A percentile compares a stretch with the other conserved stretches of the same genome.
Evolutionary conservation across 768 basidiomycete species (phyloP).

Genomic region (Nidularia pulvinata): DNA sequence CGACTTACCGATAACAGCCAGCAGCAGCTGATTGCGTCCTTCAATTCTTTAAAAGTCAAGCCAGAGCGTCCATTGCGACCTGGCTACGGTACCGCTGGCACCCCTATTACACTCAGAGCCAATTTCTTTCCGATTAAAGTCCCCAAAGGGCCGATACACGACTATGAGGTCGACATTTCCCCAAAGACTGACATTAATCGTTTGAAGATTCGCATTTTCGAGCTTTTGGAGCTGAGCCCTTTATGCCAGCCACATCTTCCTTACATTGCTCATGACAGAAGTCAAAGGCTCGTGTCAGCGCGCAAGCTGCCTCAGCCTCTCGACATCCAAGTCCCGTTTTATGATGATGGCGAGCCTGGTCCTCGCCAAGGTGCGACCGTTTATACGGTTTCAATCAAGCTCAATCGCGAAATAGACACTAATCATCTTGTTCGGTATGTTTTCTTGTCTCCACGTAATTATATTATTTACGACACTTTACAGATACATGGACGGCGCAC

Average conservation of each 20-base stretch:
- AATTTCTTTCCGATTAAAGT: conserved; percentile 62
- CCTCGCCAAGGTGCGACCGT: conserved; percentile 32
- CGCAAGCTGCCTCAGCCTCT: conserved; percentile 43
- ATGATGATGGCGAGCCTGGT: conserved; percentile 35
- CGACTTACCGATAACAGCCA: conserved; percentile 30
- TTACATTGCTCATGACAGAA: conserved; percentile 54
- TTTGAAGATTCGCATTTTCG: conserved; percentile 49
- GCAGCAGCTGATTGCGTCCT: conserved; percentile 33
- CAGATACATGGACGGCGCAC: conserved; percentile 53
- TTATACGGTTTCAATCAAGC: conserved; percentile 40
- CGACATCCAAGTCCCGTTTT: conserved; percentile 34
- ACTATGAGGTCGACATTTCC: conserved; percentile 53
- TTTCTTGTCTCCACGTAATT: neutral
- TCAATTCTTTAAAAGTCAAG: conserved; percentile 25
- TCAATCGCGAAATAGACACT: conserved; percentile 15
- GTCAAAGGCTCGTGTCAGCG: conserved; percentile 44
- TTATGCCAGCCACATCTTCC: conserved; percentile 28
- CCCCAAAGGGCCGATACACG: conserved; percentile 47
- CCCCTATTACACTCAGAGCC: conserved; percentile 46
- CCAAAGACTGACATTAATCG: conserved; percentile 44
- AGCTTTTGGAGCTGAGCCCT: conserved; percentile 46
- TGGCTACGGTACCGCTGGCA: conserved; percentile 54
- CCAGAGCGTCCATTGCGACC: conserved; percentile 50
- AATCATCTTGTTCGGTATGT: conserved; percentile 29
- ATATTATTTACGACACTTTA: neutral